Conservation (phyloP, 225 moss, liverwort and hornwort genomes). For the Bryoerythrophyllum caledonicum region DNA sequence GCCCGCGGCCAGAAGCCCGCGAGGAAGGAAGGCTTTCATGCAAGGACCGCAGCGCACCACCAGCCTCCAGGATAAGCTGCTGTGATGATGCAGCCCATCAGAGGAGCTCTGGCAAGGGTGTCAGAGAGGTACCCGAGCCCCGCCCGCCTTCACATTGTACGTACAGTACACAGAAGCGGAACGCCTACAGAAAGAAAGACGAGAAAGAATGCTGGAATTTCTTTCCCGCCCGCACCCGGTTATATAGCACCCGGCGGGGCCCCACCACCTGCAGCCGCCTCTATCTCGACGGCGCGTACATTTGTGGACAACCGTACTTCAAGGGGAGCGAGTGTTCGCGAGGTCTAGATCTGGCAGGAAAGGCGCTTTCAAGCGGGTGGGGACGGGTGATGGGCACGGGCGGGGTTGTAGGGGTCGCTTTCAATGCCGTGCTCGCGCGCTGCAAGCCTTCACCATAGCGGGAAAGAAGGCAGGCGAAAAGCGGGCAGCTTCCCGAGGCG, state of each 20-base stretch:
- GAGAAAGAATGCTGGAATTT: background rate
- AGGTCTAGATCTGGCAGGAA: too few species aligned
- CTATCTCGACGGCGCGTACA: too few species aligned
- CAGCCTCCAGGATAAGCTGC: constrained; percentile 1
- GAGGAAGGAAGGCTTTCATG: constrained; percentile 17
- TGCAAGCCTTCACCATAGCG: constrained; percentile 8
- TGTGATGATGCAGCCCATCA: constrained; percentile 24
- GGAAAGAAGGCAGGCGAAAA: constrained; percentile 27
- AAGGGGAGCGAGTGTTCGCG: too few species aligned
- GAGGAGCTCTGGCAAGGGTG: too few species aligned
- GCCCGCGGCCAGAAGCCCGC: constrained; percentile 19
- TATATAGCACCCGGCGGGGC: background rate
- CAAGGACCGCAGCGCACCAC: constrained; percentile 3
- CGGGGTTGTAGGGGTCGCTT: constrained; percentile 14
- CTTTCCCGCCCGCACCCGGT: constrained; percentile 4
- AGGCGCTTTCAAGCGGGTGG: too few species aligned
- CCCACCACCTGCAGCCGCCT: too few species aligned
- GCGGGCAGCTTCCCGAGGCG: background rate
- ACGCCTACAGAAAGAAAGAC: background rate
- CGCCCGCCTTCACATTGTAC: constrained; percentile 8
- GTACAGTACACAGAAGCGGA: constrained; percentile 14
- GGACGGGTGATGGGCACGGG: constrained; percentile 2
- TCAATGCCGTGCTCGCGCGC: constrained; percentile 22
- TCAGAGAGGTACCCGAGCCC: constrained; percentile 30
- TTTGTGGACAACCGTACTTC: too few species aligned